Evolutionary conservation across 495 filamentous ascomycete genomes (phyloP).

Genomic region (Aspergillus asperescens): DNA sequence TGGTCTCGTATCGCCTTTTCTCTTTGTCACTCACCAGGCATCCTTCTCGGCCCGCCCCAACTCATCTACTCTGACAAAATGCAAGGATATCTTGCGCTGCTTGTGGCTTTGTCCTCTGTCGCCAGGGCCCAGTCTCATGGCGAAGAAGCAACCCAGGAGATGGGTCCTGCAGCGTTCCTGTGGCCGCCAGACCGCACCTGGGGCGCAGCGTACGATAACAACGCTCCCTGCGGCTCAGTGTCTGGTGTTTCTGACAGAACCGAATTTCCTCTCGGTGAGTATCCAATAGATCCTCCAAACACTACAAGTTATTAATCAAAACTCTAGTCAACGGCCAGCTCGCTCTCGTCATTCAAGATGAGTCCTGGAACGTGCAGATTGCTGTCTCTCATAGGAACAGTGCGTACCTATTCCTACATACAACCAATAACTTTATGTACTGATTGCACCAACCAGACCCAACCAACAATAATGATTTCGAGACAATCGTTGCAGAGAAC

Average conservation of each 20-base stretch:
- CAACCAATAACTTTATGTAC: too few species aligned
- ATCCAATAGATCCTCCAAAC: background rate
- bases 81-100: conserved; percentile 2
- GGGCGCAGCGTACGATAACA: conserved; percentile 42
- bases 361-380: conserved; percentile 45
- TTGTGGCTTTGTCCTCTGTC: conserved; percentile 9
- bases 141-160: conserved; percentile 26
- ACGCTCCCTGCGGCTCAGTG: conserved; percentile 42
- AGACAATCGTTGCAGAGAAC: conserved; percentile 27
- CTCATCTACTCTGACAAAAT: background rate
- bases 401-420: conserved; percentile 20
- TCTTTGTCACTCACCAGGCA: background rate
- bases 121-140: conserved; percentile 8
- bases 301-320: background rate
- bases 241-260: conserved; percentile 38
- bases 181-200: conserved; percentile 48
- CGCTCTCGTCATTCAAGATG: conserved; percentile 37
- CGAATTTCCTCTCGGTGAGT: conserved; percentile 38
- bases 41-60: background rate
- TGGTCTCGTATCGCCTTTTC: background rate
- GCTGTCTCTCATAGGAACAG: conserved; percentile 42
- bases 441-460: too few species aligned
- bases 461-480: conserved; percentile 42
- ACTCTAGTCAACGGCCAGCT: conserved; percentile 27
- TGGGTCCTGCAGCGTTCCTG: conserved; percentile 50